Conservation (phyloP, 2,329 filamentous ascomycete species). For the Cladosporium sp. region DNA sequence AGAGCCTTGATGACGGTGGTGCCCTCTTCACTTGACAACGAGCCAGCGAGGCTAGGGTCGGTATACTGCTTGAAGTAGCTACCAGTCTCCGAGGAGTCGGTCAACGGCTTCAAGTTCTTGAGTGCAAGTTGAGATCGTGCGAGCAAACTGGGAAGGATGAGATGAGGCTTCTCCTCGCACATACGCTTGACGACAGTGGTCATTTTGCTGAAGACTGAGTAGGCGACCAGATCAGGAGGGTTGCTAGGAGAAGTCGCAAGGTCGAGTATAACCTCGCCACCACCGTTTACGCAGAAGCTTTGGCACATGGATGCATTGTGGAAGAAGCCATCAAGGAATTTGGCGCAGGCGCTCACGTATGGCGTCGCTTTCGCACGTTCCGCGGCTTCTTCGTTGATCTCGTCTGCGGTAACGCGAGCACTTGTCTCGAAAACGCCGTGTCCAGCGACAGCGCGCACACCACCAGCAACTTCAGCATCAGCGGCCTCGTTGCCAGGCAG, state of each 20-base stretch:
- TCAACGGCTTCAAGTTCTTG: conserved; percentile 63
- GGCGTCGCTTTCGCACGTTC: conserved; percentile 24
- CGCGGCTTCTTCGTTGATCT: conserved; percentile 35
- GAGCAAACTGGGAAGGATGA: conserved; percentile 77
- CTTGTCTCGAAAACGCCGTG: conserved; percentile 6
- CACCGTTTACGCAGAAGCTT: conserved; percentile 72
- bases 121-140: conserved; percentile 68
- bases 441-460: conserved; percentile 10
- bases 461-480: conserved; percentile 46
- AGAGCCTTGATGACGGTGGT: conserved; percentile 76
- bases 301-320: conserved; percentile 68
- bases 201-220: conserved; percentile 64
- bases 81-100: conserved; percentile 33
- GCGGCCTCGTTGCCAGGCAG: conserved; percentile 28
- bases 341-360: conserved; percentile 71
- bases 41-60: not conserved
- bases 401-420: conserved; percentile 1
- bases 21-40: conserved; percentile 43
- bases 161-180: conserved; percentile 73
- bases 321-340: conserved; percentile 75
- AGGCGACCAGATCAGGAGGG: conserved; percentile 66
- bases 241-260: conserved; percentile 79
- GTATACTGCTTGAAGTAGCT: conserved; percentile 16
- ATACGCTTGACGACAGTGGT: conserved; percentile 71
- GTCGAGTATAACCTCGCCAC: conserved; percentile 78